These are phyloP conservation scores for Lipomyces orientalis DNA, from an alignment of 805 yeast species.

Conservation along the genomic window DNA sequence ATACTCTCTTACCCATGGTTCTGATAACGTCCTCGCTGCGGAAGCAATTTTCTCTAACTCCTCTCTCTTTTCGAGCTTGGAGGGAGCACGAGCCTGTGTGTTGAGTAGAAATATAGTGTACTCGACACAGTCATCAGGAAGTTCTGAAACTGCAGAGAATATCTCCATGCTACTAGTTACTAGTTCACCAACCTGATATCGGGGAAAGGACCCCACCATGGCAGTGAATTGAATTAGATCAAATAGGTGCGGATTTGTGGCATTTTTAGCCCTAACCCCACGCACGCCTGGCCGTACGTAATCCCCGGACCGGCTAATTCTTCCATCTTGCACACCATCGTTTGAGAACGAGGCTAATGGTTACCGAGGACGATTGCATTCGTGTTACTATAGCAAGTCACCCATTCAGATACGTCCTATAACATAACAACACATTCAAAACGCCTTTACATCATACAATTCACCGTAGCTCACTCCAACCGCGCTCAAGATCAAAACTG, in stretches of 20 bases:
- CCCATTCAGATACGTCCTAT: background rate
- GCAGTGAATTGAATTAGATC: background rate
- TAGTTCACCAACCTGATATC: background rate
- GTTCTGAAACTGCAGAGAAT: slow-evolving; percentile 20
- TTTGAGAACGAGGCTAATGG: too few relatives aligned
- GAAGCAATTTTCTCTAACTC: slow-evolving; percentile 9
- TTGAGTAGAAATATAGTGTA: slow-evolving; percentile 23
- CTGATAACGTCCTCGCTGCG: slow-evolving; percentile 14
- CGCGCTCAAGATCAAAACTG: background rate
- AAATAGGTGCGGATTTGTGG: background rate
- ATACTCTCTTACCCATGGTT: slow-evolving; percentile 32
- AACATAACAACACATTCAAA: background rate
- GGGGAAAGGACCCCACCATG: background rate
- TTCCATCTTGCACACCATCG: too few relatives aligned
- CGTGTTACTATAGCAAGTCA: background rate
- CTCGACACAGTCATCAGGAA: slow-evolving; percentile 30
- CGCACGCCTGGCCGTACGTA: too few relatives aligned
- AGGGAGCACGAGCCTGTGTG: background rate
- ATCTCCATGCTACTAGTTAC: slow-evolving; percentile 19
- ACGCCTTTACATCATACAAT: background rate
- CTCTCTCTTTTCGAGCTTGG: background rate
- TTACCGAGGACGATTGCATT: background rate
- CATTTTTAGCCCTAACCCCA: too few relatives aligned
- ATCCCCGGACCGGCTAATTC: too few relatives aligned
- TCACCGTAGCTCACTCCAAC: background rate